These are phyloP conservation scores for Xylariaceae sp. DNA, from an alignment of 2,329 filamentous ascomycete genomes.

Conservation along the genomic window DNA sequence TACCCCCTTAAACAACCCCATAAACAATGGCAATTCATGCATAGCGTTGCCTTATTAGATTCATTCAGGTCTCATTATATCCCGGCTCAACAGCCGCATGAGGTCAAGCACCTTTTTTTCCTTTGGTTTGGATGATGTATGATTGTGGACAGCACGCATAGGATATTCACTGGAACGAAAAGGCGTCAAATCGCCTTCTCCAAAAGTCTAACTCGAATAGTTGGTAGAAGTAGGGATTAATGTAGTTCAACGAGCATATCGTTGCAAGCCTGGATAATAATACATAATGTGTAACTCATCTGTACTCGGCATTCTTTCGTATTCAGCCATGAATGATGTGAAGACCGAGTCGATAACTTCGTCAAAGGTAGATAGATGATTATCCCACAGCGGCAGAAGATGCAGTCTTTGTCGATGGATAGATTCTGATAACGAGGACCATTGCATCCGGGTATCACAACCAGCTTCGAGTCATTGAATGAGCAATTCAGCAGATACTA, in stretches of 20 bases:
- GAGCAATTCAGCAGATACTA: constrained; percentile 4
- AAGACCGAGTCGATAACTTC: no score
- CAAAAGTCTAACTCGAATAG: background rate
- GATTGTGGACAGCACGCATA: background rate
- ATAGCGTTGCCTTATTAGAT: background rate
- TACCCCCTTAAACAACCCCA: background rate
- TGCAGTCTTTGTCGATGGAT: no score
- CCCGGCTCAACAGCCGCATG: background rate
- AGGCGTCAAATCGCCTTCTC: background rate
- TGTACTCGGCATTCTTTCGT: background rate
- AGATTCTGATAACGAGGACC: no score
- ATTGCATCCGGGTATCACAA: background rate
- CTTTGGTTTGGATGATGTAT: constrained; percentile 1
- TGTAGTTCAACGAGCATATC: background rate
- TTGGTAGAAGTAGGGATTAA: background rate
- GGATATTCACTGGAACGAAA: background rate
- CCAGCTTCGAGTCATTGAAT: background rate
- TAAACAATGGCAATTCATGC: background rate
- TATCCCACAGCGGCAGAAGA: no score
- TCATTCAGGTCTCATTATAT: background rate
- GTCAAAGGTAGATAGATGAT: no score
- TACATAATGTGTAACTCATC: constrained; percentile 8
- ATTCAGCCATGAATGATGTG: no score
- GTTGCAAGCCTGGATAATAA: background rate
- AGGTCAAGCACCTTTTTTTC: background rate